Conservation (phyloP, 371 early-diverging fungal species). For the Umbelopsis sp. region DNA sequence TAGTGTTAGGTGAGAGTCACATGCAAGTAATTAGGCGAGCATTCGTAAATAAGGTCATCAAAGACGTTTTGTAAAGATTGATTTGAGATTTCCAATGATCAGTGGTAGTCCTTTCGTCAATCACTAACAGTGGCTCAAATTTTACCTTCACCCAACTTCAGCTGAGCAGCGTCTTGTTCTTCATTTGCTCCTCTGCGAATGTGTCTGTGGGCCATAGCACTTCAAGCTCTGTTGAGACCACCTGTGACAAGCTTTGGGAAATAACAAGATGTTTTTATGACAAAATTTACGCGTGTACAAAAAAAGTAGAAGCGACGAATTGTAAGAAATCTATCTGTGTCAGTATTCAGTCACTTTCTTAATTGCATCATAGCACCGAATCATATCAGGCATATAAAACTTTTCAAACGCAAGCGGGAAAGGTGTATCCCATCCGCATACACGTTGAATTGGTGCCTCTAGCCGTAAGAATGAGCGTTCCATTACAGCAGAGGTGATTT, state of each 20-base stretch:
- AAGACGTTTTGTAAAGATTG: background rate
- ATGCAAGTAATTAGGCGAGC: background rate
- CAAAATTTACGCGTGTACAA: background rate
- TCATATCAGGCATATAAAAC: constrained; percentile 91
- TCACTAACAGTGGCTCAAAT: background rate
- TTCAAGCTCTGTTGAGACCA: too few relatives aligned
- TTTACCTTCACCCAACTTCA: constrained; percentile 75
- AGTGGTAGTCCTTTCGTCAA: background rate
- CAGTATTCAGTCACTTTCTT: constrained; percentile 77
- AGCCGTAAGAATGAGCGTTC: constrained; percentile 84
- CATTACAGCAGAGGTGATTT: constrained; percentile 91
- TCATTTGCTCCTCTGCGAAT: constrained; percentile 63
- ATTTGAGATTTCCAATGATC: background rate
- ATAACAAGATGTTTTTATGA: background rate
- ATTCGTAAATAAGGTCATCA: background rate
- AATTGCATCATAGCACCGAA: constrained; percentile 90
- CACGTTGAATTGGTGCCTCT: constrained; percentile 86
- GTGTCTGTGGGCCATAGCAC: constrained; percentile 38
- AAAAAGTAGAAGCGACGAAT: background rate
- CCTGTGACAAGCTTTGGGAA: too few relatives aligned
- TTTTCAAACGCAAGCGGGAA: constrained; percentile 96
- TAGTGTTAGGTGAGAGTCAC: background rate
- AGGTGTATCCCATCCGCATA: constrained; percentile 93
- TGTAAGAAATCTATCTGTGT: background rate
- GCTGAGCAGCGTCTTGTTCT: constrained; percentile 74